Evolutionary conservation across 2,329 filamentous ascomycete species (phyloP).

Genomic region (Periconia sp.): DNA sequence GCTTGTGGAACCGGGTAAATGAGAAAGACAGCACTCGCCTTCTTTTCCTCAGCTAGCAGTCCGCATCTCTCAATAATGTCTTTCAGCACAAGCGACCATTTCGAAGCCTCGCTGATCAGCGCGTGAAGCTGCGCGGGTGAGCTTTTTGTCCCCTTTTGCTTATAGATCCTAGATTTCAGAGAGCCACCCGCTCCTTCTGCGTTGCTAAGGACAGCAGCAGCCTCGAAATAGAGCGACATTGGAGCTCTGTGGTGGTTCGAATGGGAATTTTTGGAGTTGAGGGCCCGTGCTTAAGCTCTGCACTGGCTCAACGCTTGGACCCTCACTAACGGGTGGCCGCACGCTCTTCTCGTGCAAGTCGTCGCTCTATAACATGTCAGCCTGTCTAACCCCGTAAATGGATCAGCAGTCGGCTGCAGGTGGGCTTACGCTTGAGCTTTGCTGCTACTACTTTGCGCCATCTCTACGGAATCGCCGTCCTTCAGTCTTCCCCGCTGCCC

Average conservation of each 20-base stretch:
- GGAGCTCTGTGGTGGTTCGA: constrained; percentile 14
- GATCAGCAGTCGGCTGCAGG: no score
- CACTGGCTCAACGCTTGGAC: no score
- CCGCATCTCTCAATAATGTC: constrained; percentile 86
- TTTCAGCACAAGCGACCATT: constrained; percentile 86
- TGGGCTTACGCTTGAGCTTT: no score
- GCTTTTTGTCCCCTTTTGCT: constrained; percentile 74
- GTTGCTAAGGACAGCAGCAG: constrained; percentile 73
- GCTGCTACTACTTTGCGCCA: no score
- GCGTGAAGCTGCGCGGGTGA: constrained; percentile 85
- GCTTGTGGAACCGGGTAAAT: no score
- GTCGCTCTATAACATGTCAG: no score
- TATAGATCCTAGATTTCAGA: constrained; percentile 84
- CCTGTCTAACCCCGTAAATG: no score
- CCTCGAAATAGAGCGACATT: constrained; percentile 97
- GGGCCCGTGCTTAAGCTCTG: no score
- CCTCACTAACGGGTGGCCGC: no score
- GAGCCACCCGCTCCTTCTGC: constrained; percentile 75
- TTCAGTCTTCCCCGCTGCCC: no score
- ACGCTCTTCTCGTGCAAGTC: no score
- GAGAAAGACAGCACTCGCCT: constrained; percentile 72
- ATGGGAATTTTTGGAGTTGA: constrained; percentile 13
- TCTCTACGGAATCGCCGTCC: no score
- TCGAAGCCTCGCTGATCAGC: constrained; percentile 81
- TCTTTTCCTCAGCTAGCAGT: constrained; percentile 79